Evolutionary conservation across 768 basidiomycete species (phyloP).

Genomic region (Lentinula aciculospora): DNA sequence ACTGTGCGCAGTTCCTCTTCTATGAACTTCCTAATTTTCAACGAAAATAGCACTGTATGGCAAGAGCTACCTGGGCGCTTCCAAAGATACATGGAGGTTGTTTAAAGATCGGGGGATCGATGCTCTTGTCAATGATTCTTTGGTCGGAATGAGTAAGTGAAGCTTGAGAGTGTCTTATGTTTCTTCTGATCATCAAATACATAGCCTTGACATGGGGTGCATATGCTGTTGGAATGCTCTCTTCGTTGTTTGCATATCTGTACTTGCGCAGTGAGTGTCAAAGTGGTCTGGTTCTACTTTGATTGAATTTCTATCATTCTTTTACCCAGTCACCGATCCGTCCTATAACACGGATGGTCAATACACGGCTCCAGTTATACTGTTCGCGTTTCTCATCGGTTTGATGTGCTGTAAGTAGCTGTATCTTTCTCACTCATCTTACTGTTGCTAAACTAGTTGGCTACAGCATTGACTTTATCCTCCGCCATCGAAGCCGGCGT

Average conservation of each 20-base stretch:
- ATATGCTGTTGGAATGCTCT: constrained; percentile 70
- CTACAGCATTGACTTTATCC: constrained; percentile 56
- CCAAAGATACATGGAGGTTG: constrained; percentile 79
- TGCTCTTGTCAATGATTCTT: constrained; percentile 76
- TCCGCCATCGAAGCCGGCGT: constrained; percentile 83
- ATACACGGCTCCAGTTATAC: constrained; percentile 70
- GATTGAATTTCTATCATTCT: background rate
- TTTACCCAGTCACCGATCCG: constrained; percentile 58
- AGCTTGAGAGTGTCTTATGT: too few relatives aligned
- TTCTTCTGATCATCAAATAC: background rate
- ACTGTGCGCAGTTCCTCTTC: background rate
- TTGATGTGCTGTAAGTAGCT: constrained; percentile 57
- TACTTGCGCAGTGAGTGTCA: constrained; percentile 60
- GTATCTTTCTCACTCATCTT: background rate
- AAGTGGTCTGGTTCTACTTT: background rate
- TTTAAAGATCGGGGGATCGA: constrained; percentile 78
- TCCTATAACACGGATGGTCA: constrained; percentile 69
- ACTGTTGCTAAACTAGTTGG: background rate
- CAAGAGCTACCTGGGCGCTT: constrained; percentile 74
- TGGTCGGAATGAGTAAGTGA: constrained; percentile 71
- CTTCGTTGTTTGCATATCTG: constrained; percentile 69
- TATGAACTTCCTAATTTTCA: background rate
- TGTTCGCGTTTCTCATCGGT: constrained; percentile 82
- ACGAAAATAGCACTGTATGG: constrained; percentile 63
- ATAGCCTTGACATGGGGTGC: constrained; percentile 75